Conservation (phyloP, 768 basidiomycete species). For the Tubosaeta sp. region DNA sequence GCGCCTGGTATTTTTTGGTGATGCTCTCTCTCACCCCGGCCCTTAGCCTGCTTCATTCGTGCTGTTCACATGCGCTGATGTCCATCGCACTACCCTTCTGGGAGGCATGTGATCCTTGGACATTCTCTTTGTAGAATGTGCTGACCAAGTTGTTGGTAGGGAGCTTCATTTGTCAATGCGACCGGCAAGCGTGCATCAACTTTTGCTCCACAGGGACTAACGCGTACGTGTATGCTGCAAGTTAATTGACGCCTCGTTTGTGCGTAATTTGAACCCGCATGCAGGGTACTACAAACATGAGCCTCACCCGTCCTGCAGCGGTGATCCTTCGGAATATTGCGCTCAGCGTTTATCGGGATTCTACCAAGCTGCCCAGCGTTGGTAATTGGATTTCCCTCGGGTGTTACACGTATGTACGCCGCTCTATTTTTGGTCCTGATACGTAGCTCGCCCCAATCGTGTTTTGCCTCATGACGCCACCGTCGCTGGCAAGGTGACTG, state of each 20-base stretch:
- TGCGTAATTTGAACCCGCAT: conserved; percentile 26
- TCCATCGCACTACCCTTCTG: conserved; percentile 41
- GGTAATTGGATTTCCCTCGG: background rate
- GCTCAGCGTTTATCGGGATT: conserved; percentile 67
- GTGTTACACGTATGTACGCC: background rate
- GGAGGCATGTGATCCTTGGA: conserved; percentile 58
- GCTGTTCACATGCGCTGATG: background rate
- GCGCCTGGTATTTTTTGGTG: too few species aligned
- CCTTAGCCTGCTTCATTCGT: conserved; percentile 8
- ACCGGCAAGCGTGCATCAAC: conserved; percentile 39
- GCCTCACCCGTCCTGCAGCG: conserved; percentile 54
- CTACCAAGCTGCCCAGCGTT: conserved; percentile 47
- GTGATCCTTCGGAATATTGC: conserved; percentile 53
- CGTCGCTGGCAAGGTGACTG: background rate
- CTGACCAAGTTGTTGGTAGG: conserved; percentile 26
- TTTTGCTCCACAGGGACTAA: conserved; percentile 36
- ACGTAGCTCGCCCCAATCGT: background rate
- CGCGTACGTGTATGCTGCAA: conserved; percentile 56
- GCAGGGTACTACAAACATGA: conserved; percentile 49
- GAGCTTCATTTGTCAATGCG: conserved; percentile 47
- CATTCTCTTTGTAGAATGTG: conserved; percentile 5
- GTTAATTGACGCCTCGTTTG: conserved; percentile 13
- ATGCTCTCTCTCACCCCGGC: conserved; percentile 8
- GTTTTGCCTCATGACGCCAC: background rate
- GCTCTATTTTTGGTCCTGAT: background rate